A percentile compares a stretch with the other conserved stretches of the same genome.
phyloP scores from a whole-genome alignment of 331 rosid species.

The Pyrus hybrid region DNA sequence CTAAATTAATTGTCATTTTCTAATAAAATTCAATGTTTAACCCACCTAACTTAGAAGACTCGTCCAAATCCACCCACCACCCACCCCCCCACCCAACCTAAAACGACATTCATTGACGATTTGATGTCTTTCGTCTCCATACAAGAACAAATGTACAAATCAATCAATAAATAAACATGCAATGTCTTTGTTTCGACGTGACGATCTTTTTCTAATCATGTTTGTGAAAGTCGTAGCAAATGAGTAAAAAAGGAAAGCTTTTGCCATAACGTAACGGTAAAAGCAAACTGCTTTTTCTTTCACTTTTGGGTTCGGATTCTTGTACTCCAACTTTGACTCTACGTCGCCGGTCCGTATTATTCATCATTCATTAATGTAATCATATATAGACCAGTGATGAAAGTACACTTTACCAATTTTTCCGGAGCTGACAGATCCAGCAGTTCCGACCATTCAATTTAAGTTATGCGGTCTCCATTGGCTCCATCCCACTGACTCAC shows the following conservation, averaged over 20 bases:
- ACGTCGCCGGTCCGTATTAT: background rate
- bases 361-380: background rate
- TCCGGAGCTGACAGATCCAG: no score
- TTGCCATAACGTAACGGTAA: background rate
- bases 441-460: no score
- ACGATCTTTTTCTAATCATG: no score
- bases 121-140: background rate
- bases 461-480: no score
- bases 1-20: background rate
- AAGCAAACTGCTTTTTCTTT: background rate
- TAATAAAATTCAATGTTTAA: background rate
- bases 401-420: background rate
- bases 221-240: no score
- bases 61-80: conserved; percentile 1
- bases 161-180: no score
- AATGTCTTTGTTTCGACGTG: no score
- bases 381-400: background rate
- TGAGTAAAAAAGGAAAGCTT: background rate
- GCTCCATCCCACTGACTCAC: fast-evolving
- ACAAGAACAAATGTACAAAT: no score
- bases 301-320: background rate
- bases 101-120: conserved; percentile 10
- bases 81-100: conserved; percentile 5
- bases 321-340: background rate
- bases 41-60: conserved; percentile 8